Base-by-base conservation (phyloP, 2,329 filamentous ascomycete genomes). In the Ascomycota sp. region DNA sequence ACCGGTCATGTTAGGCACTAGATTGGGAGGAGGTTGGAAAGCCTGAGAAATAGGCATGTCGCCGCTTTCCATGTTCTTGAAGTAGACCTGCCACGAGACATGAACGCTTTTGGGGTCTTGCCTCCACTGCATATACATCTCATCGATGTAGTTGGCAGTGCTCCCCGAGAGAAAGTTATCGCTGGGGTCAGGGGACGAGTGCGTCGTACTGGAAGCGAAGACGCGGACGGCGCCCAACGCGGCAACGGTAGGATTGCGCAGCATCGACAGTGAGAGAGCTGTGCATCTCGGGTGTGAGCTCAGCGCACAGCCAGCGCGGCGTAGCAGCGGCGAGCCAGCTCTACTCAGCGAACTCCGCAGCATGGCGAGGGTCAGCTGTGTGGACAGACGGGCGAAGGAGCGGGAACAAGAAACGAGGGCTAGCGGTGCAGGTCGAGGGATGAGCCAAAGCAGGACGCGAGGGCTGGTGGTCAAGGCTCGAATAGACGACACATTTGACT, bases 91-190 rank as follows among this genome's bases (percentile, higher is more conserved):
- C 89, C 89, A 98, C 53, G 89, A 98, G 45, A 93, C 68, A 57
- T 98, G 89, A 35, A 98, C 89, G 50, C 81, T 93, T 45, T 73
- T 69, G 30, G 89, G 85, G 45, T 98, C 83, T 39, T 79, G 65
- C 59, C 86, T 93, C 89, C 89, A 98, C 52, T 85, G 75, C 62
- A 94, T 64, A 59, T 98, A 98, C 89, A 98, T 98, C 64, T 94
- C 89, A 56, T 98, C 89, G 52, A 98, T 82, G 61, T 98, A 98
- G 63, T 92, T 94, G 57, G 89, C 89, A 36, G 86, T 89, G 63
- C 81, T 95, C 42, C 89, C 89, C 38, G 83, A 81, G 36, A 98
- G 69, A 66, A 98, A 98, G 59, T 75, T 92, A 58, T 98, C 89
- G 55, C 79, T 93, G 40, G 85, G 71, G 51, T 93, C 82, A 38